phyloP scores from a whole-genome alignment of 1,284 basidiomycete genomes.

The Inonotus obliquus region DNA sequence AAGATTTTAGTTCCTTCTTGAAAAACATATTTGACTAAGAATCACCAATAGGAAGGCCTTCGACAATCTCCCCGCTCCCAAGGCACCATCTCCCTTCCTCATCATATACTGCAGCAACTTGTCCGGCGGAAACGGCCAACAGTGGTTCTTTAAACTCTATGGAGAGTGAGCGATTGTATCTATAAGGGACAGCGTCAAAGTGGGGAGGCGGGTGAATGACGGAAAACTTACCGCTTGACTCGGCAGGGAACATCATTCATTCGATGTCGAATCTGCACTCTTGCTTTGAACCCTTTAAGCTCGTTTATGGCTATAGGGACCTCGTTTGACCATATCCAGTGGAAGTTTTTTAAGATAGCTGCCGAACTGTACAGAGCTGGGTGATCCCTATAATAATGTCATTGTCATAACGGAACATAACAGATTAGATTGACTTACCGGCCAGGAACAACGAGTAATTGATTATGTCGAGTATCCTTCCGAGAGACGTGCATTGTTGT shows the following conservation, averaged over 20 bases:
- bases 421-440: slow-evolving; percentile 48
- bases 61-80: slow-evolving; percentile 71
- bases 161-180: slow-evolving; percentile 13
- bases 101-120: slow-evolving; percentile 73
- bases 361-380: slow-evolving; percentile 22
- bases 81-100: slow-evolving; percentile 64
- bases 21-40: too few relatives aligned
- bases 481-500: slow-evolving; percentile 70
- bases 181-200: background rate
- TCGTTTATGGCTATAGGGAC: slow-evolving; percentile 45
- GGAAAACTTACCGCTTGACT: slow-evolving; percentile 31
- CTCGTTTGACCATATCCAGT: slow-evolving; percentile 71
- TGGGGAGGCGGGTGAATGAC: too few relatives aligned
- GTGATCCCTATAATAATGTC: background rate
- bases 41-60: slow-evolving; percentile 6
- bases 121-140: slow-evolving; percentile 74
- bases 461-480: slow-evolving; percentile 62
- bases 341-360: slow-evolving; percentile 49
- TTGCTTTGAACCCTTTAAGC: slow-evolving; percentile 41
- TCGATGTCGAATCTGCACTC: slow-evolving; percentile 70
- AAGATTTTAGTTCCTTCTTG: slow-evolving; percentile 1
- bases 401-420: background rate
- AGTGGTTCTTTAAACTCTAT: slow-evolving; percentile 57
- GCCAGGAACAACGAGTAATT: slow-evolving; percentile 73
- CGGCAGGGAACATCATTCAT: slow-evolving; percentile 54